Base-by-base conservation (phyloP, 2,329 filamentous ascomycete species). In the Penicillium oxalicum region DNA sequence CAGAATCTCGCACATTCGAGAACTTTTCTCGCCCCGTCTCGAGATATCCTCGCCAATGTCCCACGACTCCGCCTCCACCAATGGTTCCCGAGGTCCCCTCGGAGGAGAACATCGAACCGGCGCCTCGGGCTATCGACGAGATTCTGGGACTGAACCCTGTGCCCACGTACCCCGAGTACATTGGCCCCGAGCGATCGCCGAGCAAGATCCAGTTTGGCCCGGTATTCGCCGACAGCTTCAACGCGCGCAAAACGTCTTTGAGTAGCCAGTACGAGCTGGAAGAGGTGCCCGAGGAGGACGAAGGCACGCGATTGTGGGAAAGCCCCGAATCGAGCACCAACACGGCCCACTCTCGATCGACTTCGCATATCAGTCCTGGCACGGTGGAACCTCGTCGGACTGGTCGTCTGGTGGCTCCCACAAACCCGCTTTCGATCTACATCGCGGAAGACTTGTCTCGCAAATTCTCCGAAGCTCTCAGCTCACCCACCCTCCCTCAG, bases 11-110 rank as follows among this genome's bases (percentile, higher is more conserved):
- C 37, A 66, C 63, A 9, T 67, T 75, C 24, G 77, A 80, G 49
- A 80, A 78, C 57, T 80, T 80, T 58, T 80, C 77, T 26, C 74
- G 75, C n/a, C 76, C 77, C 3, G 73, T 71, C 25, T 63, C 74
- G 4, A 70, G 67, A 51, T 61, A 67, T 51, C 66, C 70, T 29
- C 66, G 66, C 27, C 63, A 68, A 29, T 67, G 70, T 24, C 68
- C 68, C 6, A 66, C 69, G 29, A 62, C 69, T 44, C 65, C 72
- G 27, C 69, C 71, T 13, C 68, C 69, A 40, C 62, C 70, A 45
- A 51, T 50, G 37, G 56, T 71, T 67, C n/a, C 73, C 68, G 29
- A 64, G 52, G 48, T 52, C 24, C 56, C 60, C 5, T 58, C 61
- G 3, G 40, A 43, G 5, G 63, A 66, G 37, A 54, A 62, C 12